Evolutionary conservation across 1,284 basidiomycete species (phyloP), one percentile per base, ranked within the genome.

Genomic region (Boletus semigastroideus): DNA sequence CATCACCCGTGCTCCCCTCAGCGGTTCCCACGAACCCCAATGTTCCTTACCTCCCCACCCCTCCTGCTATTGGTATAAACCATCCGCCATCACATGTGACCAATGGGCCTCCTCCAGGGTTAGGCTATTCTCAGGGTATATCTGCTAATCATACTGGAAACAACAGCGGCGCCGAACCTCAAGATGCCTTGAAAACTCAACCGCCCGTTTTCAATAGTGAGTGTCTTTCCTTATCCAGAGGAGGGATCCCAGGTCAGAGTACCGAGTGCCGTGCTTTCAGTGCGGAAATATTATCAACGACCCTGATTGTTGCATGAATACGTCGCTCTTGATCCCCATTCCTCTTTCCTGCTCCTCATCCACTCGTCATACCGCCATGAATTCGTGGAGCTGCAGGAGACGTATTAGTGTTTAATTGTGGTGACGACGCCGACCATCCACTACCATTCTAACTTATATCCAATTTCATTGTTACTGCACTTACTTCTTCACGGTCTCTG

Each of bases 221-320:
- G 87, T 84, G 59, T 63, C 62, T 74, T 73, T 74, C 67, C 60
- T 68, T 72, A 69, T 62, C 70, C 69, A 79, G 82, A 84, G 84
- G 87, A 84, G 83, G 84, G 84, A 81, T 73, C 76, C 74, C 72
- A 73, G 83, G 82, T 76, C 79, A 82, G 77, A 78, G 82, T 87
- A 87, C 84, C 85, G 78, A 87, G 84, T 60, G 72, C 84, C 84
- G 82, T 87, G 75, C 86, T 86, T 87, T 83, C 83, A 87, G 84
- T 86, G 83, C 84, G 84, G 83, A 84, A 85, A 79, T 73, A 79
- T 72, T 79, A 80, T 73, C 75, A 82, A 77, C 82, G 78, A 67
- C 78, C 78, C 74, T 86, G 75, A 86, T 65, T 54, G 45, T 64
- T 68, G 55, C 53, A 69, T 61, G 52, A 49, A 56, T 69, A 46